Conservation (phyloP, 2,329 filamentous ascomycete genomes). For the Thielaviopsis punctulata region DNA sequence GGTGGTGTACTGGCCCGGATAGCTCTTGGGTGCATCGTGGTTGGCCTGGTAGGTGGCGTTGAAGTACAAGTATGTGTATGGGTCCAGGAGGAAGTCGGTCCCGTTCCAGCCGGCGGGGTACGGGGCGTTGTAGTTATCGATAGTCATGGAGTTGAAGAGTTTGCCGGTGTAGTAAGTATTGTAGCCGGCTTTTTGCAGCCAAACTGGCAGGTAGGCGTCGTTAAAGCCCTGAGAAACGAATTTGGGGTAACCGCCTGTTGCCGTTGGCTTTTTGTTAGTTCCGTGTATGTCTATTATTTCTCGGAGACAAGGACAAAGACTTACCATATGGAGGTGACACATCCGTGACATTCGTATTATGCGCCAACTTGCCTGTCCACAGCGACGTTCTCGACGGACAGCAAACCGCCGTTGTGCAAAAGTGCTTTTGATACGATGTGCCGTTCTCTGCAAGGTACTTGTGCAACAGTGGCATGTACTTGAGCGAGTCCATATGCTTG, state of each 20-base stretch:
- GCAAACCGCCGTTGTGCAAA: slow-evolving; percentile 46
- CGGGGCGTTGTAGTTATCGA: slow-evolving; percentile 32
- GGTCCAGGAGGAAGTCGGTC: slow-evolving; percentile 42
- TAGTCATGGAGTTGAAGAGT: slow-evolving; percentile 33
- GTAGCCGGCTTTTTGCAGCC: slow-evolving; percentile 33
- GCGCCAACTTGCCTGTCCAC: slow-evolving; percentile 43
- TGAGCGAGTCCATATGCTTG: slow-evolving; percentile 39
- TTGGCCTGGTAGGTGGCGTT: slow-evolving; percentile 49
- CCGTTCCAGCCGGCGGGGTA: slow-evolving; percentile 38
- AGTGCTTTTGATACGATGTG: slow-evolving; percentile 42
- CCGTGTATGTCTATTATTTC: background rate
- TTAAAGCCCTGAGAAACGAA: slow-evolving; percentile 33
- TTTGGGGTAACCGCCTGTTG: slow-evolving; percentile 27
- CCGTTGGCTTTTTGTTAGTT: slow-evolving; percentile 12
- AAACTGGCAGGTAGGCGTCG: slow-evolving; percentile 31
- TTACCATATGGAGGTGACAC: slow-evolving; percentile 34
- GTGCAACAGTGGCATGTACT: slow-evolving; percentile 38
- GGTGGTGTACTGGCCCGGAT: slow-evolving; percentile 33
- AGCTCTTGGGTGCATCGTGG: slow-evolving; percentile 31
- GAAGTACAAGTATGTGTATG: slow-evolving; percentile 50
- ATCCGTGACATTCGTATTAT: slow-evolving; percentile 46
- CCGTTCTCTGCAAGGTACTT: slow-evolving; percentile 38
- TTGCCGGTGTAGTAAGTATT: slow-evolving; percentile 39
- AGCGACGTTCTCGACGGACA: slow-evolving; percentile 45
- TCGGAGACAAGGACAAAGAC: background rate